Conservation (phyloP, 1,284 basidiomycete species). For the Trichosporon inkin region DNA sequence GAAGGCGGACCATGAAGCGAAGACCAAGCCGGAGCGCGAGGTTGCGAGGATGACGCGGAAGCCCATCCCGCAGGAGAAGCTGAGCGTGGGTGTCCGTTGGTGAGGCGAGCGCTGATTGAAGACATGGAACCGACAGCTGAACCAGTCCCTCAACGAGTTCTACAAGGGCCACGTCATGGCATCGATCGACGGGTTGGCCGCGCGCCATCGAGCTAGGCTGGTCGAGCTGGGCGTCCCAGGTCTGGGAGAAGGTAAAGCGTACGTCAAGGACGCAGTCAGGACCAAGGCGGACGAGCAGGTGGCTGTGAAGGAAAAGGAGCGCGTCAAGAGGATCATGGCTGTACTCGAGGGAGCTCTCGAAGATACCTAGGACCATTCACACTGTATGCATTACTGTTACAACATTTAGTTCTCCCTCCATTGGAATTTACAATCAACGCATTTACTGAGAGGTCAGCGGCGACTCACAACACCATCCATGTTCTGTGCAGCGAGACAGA, state of each 20-base stretch:
- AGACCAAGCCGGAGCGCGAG: slow-evolving; percentile 34
- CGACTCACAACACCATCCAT: neutral
- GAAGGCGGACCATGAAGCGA: slow-evolving; percentile 38
- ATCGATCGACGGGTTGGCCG: slow-evolving; percentile 35
- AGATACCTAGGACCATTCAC: slow-evolving; percentile 6
- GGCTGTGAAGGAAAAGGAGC: slow-evolving; percentile 23
- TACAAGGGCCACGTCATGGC: slow-evolving; percentile 32
- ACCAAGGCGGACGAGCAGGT: neutral
- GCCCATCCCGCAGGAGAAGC: slow-evolving; percentile 32
- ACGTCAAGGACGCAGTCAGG: neutral
- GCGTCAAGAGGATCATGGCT: slow-evolving; percentile 39
- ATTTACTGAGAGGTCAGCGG: slow-evolving; percentile 38
- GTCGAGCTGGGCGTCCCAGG: slow-evolving; percentile 41
- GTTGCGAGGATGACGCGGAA: slow-evolving; percentile 36
- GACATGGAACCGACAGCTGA: slow-evolving; percentile 31
- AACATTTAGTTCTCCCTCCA: slow-evolving; percentile 43
- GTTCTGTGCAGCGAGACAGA: neutral
- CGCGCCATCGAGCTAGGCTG: slow-evolving; percentile 31
- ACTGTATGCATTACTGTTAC: slow-evolving; percentile 14
- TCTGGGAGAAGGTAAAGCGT: slow-evolving; percentile 23
- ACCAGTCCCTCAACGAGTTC: slow-evolving; percentile 24
- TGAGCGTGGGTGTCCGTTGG: slow-evolving; percentile 22
- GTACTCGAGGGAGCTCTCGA: slow-evolving; percentile 40
- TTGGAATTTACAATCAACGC: slow-evolving; percentile 46
- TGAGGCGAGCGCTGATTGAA: slow-evolving; percentile 12